Evolutionary conservation across 306 rosid species (phyloP).

Genomic region (Pyrus communis): DNA sequence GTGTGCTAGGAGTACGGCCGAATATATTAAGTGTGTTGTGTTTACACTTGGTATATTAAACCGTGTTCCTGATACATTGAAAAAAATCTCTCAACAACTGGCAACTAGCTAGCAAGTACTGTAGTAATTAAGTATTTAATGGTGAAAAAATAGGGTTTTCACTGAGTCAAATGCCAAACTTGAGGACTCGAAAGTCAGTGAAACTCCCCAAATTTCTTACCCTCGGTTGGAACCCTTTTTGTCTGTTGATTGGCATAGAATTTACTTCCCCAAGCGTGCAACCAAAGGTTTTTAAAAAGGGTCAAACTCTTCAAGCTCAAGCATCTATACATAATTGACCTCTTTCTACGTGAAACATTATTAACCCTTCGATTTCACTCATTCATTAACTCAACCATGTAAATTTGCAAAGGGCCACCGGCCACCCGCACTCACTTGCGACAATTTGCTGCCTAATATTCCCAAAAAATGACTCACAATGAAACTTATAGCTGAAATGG

Average conservation of each 20-base stretch:
- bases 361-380: slow-evolving; percentile 20
- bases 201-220: slow-evolving; percentile 54
- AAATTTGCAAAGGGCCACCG: background rate
- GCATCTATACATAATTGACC: slow-evolving; percentile 28
- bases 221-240: slow-evolving; percentile 74
- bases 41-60: too few species aligned
- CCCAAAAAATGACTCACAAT: background rate
- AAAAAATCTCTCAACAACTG: too few species aligned
- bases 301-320: slow-evolving; percentile 53
- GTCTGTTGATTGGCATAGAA: slow-evolving; percentile 72
- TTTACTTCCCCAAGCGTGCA: slow-evolving; percentile 60
- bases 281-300: slow-evolving; percentile 33
- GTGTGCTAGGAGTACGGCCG: fast-evolving
- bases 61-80: too few species aligned
- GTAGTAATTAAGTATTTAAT: slow-evolving; percentile 23
- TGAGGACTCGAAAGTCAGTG: slow-evolving; percentile 70
- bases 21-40: too few species aligned
- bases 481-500: background rate
- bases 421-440: background rate
- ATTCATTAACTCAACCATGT: background rate
- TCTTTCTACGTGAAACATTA: slow-evolving; percentile 53
- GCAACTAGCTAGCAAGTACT: slow-evolving; percentile 14
- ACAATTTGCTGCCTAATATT: background rate
- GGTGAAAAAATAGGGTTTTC: background rate
- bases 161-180: slow-evolving; percentile 52